Evolutionary conservation across 148 eudicot genomes (phyloP).

Genomic region (Camellia granthamiana): DNA sequence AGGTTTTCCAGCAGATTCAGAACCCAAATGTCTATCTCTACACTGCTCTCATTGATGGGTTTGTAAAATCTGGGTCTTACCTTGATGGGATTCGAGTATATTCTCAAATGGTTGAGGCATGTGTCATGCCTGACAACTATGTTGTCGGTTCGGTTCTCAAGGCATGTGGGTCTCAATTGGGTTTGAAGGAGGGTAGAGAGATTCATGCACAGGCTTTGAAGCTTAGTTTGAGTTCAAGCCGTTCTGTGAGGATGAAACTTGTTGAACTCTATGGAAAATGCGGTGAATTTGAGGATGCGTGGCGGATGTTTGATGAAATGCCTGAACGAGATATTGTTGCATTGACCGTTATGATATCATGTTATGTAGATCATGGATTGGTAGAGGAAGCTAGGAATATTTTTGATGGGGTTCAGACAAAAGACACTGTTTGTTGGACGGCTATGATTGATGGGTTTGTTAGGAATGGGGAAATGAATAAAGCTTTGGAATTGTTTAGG

Average conservation of each 20-base stretch:
- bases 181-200: conserved; percentile 12
- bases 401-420: conserved; percentile 14
- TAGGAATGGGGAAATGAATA: conserved; percentile 27
- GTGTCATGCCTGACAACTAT: conserved; percentile 13
- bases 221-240: conserved; percentile 12
- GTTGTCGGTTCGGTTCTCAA: conserved; percentile 17
- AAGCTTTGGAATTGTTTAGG: conserved; percentile 26
- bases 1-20: conserved; percentile 16
- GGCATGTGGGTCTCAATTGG: conserved; percentile 19
- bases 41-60: conserved; percentile 25
- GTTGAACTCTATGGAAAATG: conserved; percentile 25
- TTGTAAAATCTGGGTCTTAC: conserved; percentile 9
- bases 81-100: conserved; percentile 10
- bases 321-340: conserved; percentile 28
- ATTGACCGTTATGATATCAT: conserved; percentile 19
- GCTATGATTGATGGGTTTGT: conserved; percentile 31
- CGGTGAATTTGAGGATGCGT: conserved; percentile 16
- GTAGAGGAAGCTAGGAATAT: conserved; percentile 13
- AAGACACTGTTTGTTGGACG: conserved; percentile 28
- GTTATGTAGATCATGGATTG: conserved; percentile 17
- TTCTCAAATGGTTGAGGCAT: conserved; percentile 19
- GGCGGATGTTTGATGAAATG: conserved; percentile 26
- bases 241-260: conserved; percentile 17
- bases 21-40: conserved; percentile 27
- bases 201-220: conserved; percentile 22